Percentiles rank a stretch among this genome's conserved stretches.
These are phyloP conservation scores for Hericium rajendrae DNA, from an alignment of 768 basidiomycete species.

Conservation along the genomic window DNA sequence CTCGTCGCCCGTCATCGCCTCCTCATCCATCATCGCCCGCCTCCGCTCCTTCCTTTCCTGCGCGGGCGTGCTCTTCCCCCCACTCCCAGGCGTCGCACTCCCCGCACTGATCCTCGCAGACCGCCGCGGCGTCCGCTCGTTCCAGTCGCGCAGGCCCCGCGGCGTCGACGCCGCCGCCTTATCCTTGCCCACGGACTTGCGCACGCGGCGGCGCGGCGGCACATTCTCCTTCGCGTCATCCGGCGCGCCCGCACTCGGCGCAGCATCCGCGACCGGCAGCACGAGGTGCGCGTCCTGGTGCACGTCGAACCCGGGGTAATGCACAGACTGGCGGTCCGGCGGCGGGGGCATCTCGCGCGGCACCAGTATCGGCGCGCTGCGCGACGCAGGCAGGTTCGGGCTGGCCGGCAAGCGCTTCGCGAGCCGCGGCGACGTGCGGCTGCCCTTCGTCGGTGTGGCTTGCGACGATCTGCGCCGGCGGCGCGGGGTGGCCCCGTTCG, in stretches of 20 bases:
- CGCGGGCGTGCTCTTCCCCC: background rate
- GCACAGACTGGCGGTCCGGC: constrained; percentile 10
- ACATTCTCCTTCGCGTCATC: constrained; percentile 14
- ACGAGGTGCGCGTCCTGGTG: constrained; percentile 13
- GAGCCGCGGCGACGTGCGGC: constrained; percentile 10
- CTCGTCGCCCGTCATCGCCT: background rate
- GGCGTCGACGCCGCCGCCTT: background rate
- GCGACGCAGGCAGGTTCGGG: background rate
- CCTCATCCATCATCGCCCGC: background rate
- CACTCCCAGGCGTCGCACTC: background rate
- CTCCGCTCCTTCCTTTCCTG: background rate
- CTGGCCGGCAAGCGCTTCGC: constrained; percentile 1
- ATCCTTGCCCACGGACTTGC: background rate
- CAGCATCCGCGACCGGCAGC: constrained; percentile 3
- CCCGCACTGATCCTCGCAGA: constrained; percentile 1
- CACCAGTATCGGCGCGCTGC: background rate
- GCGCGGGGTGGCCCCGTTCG: background rate
- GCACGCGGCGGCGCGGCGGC: constrained; percentile 3
- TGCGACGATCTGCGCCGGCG: background rate
- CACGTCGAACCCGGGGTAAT: constrained; percentile 15
- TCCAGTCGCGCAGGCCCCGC: background rate
- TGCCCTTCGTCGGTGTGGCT: background rate
- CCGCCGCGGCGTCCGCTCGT: background rate
- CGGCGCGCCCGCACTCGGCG: background rate
- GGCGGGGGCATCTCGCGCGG: constrained; percentile 8